phyloP scores from a whole-genome alignment of 768 basidiomycete genomes.

The Cystofilobasidium macerans region DNA sequence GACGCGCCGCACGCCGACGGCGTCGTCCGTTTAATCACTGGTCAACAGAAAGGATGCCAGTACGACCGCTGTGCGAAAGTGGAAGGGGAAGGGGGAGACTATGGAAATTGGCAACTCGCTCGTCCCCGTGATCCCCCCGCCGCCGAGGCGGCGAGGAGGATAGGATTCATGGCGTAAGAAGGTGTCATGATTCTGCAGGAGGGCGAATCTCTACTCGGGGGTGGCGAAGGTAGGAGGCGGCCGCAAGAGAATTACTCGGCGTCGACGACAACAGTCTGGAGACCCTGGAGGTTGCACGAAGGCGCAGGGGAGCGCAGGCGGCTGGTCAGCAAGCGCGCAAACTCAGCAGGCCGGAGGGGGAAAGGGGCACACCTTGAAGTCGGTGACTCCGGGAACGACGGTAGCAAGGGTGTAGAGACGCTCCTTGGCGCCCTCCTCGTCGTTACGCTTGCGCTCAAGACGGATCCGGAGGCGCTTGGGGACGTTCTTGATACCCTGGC shows the following conservation, averaged over 20 bases:
- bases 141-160: background rate
- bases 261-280: constrained; percentile 8
- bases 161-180: background rate
- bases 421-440: constrained; percentile 97
- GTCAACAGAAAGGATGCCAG: too few relatives aligned
- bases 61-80: too few relatives aligned
- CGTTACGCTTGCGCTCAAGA: constrained; percentile 96
- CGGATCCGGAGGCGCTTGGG: constrained; percentile 85
- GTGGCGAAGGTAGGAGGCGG: background rate
- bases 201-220: background rate
- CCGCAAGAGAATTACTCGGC: background rate
- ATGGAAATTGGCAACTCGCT: background rate
- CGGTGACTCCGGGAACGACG: constrained; percentile 47
- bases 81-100: too few relatives aligned
- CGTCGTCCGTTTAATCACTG: too few relatives aligned
- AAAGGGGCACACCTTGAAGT: constrained; percentile 45
- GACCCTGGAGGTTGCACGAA: background rate
- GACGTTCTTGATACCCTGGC: constrained; percentile 75
- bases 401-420: constrained; percentile 88
- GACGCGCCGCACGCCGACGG: too few relatives aligned
- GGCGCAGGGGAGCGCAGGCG: too few relatives aligned
- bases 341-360: too few relatives aligned
- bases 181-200: background rate
- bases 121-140: background rate
- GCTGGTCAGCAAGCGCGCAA: too few relatives aligned